A percentile compares a stretch with the other conserved stretches of the same genome.
phyloP scores from a whole-genome alignment of 2,329 filamentous ascomycete genomes.

The Didymella glomerata region DNA sequence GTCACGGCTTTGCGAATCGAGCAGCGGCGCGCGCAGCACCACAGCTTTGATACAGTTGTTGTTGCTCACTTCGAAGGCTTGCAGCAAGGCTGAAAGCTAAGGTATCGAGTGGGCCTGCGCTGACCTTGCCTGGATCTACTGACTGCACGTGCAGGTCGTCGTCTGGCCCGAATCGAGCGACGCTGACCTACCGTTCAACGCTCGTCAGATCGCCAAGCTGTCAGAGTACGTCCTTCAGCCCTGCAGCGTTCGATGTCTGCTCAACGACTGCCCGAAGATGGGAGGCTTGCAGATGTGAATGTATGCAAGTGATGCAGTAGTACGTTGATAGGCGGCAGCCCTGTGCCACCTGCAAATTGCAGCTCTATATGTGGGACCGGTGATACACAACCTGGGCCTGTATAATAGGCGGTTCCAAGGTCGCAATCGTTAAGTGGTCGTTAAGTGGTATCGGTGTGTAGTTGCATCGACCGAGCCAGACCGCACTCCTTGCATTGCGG shows the following conservation, averaged over 20 bases:
- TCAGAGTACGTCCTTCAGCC: conserved; percentile 8
- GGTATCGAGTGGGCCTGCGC: too few relatives aligned
- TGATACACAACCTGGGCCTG: not conserved
- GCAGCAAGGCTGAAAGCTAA: not conserved
- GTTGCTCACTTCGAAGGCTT: not conserved
- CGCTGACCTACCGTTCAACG: conserved; percentile 17
- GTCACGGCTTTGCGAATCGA: not conserved
- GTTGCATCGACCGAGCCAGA: conserved; percentile 1
- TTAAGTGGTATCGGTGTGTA: too few relatives aligned
- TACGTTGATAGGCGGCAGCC: not conserved
- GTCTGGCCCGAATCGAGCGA: conserved; percentile 2
- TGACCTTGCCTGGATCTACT: not conserved
- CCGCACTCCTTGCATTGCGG: conserved; percentile 10
- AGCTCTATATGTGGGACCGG: not conserved
- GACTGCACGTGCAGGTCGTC: not conserved
- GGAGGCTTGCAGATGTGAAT: not conserved
- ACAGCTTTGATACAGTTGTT: not conserved
- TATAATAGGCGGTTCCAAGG: not conserved
- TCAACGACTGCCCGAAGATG: not conserved
- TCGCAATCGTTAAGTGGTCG: too few relatives aligned
- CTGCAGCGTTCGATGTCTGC: not conserved
- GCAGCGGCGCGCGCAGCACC: not conserved
- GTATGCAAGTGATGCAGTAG: not conserved
- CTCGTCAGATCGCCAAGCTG: conserved; percentile 13
- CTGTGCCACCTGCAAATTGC: not conserved